Percentiles rank a stretch among this genome's conserved stretches.
Evolutionary conservation across 768 basidiomycete species (phyloP).

Genomic region (Galerina marginata): DNA sequence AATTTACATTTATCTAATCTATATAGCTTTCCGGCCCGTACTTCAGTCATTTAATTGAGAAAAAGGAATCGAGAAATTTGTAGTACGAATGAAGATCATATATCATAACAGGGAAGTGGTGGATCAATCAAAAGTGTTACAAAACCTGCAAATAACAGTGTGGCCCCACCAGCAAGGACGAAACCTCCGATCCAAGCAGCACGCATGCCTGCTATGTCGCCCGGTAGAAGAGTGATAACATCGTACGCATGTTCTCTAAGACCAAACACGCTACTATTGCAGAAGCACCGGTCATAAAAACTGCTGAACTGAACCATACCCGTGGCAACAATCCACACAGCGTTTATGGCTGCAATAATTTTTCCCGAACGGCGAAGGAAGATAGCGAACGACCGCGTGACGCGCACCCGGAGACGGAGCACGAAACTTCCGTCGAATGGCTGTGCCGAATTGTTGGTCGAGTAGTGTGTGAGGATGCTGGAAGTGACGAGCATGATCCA

Average conservation of each 20-base stretch:
- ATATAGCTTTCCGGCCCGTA: too few relatives aligned
- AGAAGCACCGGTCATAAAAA: conserved; percentile 41
- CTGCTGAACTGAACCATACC: conserved; percentile 39
- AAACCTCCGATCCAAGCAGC: conserved; percentile 44
- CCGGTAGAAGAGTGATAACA: conserved; percentile 26
- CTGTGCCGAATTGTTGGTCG: background rate
- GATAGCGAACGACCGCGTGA: conserved; percentile 27
- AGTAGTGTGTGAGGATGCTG: conserved; percentile 33
- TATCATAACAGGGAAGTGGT: too few relatives aligned
- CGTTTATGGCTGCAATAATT: conserved; percentile 34
- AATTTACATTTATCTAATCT: too few relatives aligned
- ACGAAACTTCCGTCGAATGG: background rate
- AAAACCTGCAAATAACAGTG: too few relatives aligned
- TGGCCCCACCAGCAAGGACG: too few relatives aligned
- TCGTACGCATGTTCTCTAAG: conserved; percentile 30
- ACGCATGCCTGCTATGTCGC: conserved; percentile 32
- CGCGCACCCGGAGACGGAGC: background rate
- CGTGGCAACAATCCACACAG: conserved; percentile 34
- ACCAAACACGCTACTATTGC: conserved; percentile 39
- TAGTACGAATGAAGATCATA: too few relatives aligned
- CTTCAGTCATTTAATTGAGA: too few relatives aligned
- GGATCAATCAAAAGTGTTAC: too few relatives aligned
- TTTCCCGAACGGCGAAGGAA: conserved; percentile 35
- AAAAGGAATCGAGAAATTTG: too few relatives aligned
- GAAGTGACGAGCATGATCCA: conserved; percentile 38